Evolutionary conservation across 805 yeast genomes (phyloP).

Genomic region (Metschnikowia matae): DNA sequence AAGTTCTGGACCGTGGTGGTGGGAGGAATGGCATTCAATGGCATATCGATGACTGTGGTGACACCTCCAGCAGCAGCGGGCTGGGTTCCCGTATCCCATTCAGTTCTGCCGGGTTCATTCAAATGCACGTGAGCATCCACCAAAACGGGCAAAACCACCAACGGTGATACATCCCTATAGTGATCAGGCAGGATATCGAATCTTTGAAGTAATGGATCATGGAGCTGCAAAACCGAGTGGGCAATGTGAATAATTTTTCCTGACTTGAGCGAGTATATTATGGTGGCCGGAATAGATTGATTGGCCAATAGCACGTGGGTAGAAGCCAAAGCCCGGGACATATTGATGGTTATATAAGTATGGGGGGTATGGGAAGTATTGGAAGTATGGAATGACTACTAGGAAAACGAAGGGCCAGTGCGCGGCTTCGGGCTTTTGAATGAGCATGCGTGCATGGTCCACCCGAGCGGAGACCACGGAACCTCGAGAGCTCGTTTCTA

Average conservation of each 20-base stretch:
- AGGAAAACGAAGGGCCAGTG: not conserved
- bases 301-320: slow-evolving; percentile 50
- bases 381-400: not conserved
- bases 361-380: not conserved
- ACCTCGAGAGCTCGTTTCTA: too few species aligned
- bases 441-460: not conserved
- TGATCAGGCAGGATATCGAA: slow-evolving; percentile 42
- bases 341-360: slow-evolving; percentile 13
- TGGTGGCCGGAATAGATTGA: slow-evolving; percentile 52
- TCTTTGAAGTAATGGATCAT: slow-evolving; percentile 37
- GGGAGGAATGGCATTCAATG: slow-evolving; percentile 92
- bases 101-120: slow-evolving; percentile 97
- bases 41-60: slow-evolving; percentile 95
- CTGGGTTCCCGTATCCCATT: slow-evolving; percentile 97
- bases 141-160: slow-evolving; percentile 77
- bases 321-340: slow-evolving; percentile 65
- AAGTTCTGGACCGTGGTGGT: slow-evolving; percentile 81
- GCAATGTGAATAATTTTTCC: slow-evolving; percentile 56
- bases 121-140: slow-evolving; percentile 93
- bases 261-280: slow-evolving; percentile 50
- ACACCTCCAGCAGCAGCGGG: slow-evolving; percentile 97
- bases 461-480: not conserved
- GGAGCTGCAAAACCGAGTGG: slow-evolving; percentile 25
- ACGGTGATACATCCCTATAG: slow-evolving; percentile 56
- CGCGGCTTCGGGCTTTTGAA: not conserved